Base-by-base conservation (phyloP, 352 stramenopile genomes). In the Phytophthora europaea region DNA sequence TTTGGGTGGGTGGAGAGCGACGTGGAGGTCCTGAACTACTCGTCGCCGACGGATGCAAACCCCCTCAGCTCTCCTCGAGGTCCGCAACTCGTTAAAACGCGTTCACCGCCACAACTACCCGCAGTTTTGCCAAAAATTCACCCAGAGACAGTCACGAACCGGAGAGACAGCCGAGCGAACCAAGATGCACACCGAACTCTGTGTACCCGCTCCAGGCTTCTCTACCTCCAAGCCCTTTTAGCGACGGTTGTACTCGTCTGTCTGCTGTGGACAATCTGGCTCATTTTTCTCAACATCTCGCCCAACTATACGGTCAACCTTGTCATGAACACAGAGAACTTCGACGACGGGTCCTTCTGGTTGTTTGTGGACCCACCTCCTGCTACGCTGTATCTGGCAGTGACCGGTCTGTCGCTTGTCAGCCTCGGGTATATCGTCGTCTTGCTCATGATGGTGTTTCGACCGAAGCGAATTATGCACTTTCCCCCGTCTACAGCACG, bases 291-390 rank as follows among this genome's bases (percentile, higher is more conserved):
- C 8, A 53, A 53, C 8, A 31, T 53, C 20, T 26, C 45, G 9
- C 47, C 47, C 47, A 53, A 28, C 20, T 26, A 53, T 9, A 53
- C 47, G 20, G 20, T 53, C 0, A 53, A 53, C 20, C 47, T 2
- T 3, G 47, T 53, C 47, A 81, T 81, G 74, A 65, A 74, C 36
- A 84, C 73, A 0, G 48, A 75, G 16, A 43, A 34, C 7, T 75
- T 81, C 18, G 77, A 84, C 23, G 53, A 72, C 8, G 78, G 78
- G 0, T 53, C 56, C n/a, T 84, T 84, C 45, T 84, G 74, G 78
- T 50, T 79, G 16, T 68, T 81, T 23, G 57, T 81, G 3, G 56
- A 81, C 1, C 66, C 61, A 34, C 43, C 60, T 10, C 79, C 22
- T 43, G 22, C 10, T 18, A 59, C 47, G 20, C 7, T 50, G 7